Conservation (phyloP, 306 rosid genomes). For the Glycine tomentella region DNA sequence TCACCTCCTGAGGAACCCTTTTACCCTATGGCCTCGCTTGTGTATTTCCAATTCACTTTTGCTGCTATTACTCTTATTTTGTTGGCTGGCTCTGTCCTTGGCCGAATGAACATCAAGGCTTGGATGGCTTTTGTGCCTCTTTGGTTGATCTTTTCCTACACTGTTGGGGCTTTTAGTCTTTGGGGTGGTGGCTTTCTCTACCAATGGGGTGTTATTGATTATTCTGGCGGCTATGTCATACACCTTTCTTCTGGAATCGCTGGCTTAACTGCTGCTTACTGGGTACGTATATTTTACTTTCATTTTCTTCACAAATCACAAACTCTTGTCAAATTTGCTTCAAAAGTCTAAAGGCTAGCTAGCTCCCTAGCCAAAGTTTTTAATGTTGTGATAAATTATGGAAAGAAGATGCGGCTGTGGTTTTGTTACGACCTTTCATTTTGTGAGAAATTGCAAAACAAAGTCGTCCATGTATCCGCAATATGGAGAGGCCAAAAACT, state of each 20-base stretch:
- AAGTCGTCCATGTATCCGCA: neutral
- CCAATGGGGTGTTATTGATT: slow-evolving; percentile 90
- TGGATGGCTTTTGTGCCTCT: slow-evolving; percentile 99
- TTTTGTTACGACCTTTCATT: neutral
- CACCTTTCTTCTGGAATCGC: slow-evolving; percentile 89
- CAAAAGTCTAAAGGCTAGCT: neutral
- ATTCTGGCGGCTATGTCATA: slow-evolving; percentile 92
- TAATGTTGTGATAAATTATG: neutral
- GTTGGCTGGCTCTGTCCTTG: slow-evolving; percentile 87
- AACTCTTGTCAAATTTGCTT: neutral
- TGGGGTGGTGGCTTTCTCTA: slow-evolving; percentile 97
- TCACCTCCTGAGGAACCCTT: slow-evolving; percentile 45
- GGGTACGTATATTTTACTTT: slow-evolving; percentile 55
- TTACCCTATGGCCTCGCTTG: slow-evolving; percentile 83
- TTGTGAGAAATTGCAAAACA: neutral
- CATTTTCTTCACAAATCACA: neutral
- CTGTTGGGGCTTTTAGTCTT: slow-evolving; percentile 82
- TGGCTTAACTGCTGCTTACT: slow-evolving; percentile 88
- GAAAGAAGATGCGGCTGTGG: neutral
- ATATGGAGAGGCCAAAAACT: too few species aligned
- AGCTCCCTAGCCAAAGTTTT: neutral
- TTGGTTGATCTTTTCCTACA: slow-evolving; percentile 83
- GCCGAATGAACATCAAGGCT: slow-evolving; percentile 86
- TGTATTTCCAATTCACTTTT: slow-evolving; percentile 84
- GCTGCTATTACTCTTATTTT: slow-evolving; percentile 84